Percentiles rank a stretch among this genome's conserved stretches.
Evolutionary conservation across 1,139 yeast genomes (phyloP).

Genomic region (Geotrichum cucujoidarum): DNA sequence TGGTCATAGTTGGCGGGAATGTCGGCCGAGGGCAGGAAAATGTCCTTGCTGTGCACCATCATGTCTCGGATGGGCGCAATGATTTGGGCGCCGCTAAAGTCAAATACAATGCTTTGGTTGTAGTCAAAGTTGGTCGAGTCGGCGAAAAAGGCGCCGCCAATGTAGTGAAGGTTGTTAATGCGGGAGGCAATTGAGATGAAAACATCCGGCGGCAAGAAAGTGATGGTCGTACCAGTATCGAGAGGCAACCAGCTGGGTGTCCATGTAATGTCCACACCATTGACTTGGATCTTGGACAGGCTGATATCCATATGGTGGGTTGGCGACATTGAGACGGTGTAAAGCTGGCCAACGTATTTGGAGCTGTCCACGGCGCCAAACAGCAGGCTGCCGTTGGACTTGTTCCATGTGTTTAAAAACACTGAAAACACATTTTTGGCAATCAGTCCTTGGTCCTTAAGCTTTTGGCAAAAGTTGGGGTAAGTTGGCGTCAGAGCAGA

Average conservation of each 20-base stretch:
- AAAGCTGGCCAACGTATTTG: conserved; percentile 41
- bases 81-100: conserved; percentile 5
- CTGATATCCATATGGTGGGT: not conserved
- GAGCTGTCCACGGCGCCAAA: conserved; percentile 51
- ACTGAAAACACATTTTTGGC: conserved; percentile 43
- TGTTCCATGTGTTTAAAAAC: conserved; percentile 21
- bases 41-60: conserved; percentile 1
- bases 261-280: conserved; percentile 2
- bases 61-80: conserved; percentile 1
- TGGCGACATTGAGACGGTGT: conserved; percentile 17
- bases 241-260: not conserved
- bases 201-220: conserved; percentile 7
- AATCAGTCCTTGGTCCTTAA: conserved; percentile 41
- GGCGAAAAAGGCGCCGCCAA: conserved; percentile 11
- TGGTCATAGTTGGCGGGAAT: conserved; percentile 12
- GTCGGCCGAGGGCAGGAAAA: conserved; percentile 6
- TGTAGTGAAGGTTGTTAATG: conserved; percentile 4
- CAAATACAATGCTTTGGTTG: conserved; percentile 5
- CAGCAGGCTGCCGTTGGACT: conserved; percentile 38
- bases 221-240: conserved; percentile 5
- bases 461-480: conserved; percentile 23
- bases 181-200: conserved; percentile 5
- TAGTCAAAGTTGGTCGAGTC: conserved; percentile 1
- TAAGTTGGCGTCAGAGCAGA: conserved; percentile 17
- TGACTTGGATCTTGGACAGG: not conserved